Evolutionary conservation across 306 rosid genomes (phyloP), one percentile per base, ranked within the genome.

Genomic region (Cucurbita ficifolia): DNA sequence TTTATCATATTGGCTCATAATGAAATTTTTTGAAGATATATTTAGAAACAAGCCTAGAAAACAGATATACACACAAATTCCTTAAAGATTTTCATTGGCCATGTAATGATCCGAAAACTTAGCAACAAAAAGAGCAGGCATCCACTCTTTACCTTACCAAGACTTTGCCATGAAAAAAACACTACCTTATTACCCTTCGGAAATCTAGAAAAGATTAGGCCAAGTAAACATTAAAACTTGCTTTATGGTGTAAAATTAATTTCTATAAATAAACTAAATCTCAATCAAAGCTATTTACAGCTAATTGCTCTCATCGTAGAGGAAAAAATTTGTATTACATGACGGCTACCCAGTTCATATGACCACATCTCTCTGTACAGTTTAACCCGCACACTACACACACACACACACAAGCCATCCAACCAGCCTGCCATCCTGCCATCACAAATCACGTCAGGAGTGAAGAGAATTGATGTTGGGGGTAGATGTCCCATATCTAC

Each of bases 141-240:
- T 42, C 36, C 38, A 65, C 19, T 40, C 10, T n/a, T 17, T 39
- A 61, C 40, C 8, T 61, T 36, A 36, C 69, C 69, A 61, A 61
- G 6, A 11, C 21, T 33, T 6, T 8, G 40, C 13, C 9, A 58
- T 6, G 13, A 61, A 21, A 17, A 38, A 4, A 36, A 16, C 29
- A 61, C 48, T 36, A 36, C 24, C 24, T 8, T 8, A 35, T 8
- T 17, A 35, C 1, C 70, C 36, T 18, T 18, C 10, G 50, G 24
- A 64, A 18, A 64, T 40, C 36, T 64, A 43, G 72, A 43, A 43
- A 43, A 21, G 18, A 53, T 65, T 48, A 22, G 57, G 40, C 57
- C 56, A 69, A 48, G 24, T 69, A 48, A 48, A 48, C 73, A 69
- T 22, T 81, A 86, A 85, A 83, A 12, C 50, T 49, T 70, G 43